Base-by-base conservation (phyloP, 139 green algal genomes). In the Chlorella sp. region DNA sequence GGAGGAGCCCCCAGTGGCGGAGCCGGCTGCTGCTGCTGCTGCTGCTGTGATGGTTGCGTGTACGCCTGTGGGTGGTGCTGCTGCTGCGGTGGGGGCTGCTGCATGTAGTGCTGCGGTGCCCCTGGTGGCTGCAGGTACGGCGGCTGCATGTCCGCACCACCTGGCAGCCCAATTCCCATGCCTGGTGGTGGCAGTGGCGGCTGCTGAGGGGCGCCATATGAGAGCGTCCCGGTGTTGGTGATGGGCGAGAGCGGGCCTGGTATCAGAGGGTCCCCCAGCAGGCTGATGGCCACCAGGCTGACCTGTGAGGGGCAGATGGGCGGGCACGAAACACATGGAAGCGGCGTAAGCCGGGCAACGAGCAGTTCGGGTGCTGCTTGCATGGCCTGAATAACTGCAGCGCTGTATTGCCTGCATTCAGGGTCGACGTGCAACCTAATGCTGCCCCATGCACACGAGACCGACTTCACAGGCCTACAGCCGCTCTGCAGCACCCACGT, bases 251-350 rank as follows among this genome's bases (percentile, higher is more conserved):
- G 42, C 0, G 89, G 83, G 32, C 75, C 48, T 15, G 83, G 79
- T 32, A 61, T 57, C 34, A 97, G 73, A 0, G 90, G 91, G 88
- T 97, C 93, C 15, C 96, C 97, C 21, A 98, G 94, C 39, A 98
- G 86, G 91, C 98, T 98, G 26, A 99, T 88, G 12, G 96, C 96
- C n/a, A 98, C 93, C 48, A 99, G 91, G 66, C 96, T 95, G 14
- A 97, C 95, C 97, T 98, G 95, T 76, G 86, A 76, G 42, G 19
- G 36, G 36, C 3, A 57, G 24, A 14, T 71, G 19, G 16, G 28
- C 37, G 69, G n/a, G 48, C 5, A 57, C 48, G 9, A 9, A 9
- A 57, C 7, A 57, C 48, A 57, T 57, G 48, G 48, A 9, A 16
- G 7, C 9, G 48, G 48, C n/a, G n/a, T 30, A 77, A 37, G 69